Conservation (phyloP, 2,329 filamentous ascomycete species). For the Phyllosticta paracitricarpa region DNA sequence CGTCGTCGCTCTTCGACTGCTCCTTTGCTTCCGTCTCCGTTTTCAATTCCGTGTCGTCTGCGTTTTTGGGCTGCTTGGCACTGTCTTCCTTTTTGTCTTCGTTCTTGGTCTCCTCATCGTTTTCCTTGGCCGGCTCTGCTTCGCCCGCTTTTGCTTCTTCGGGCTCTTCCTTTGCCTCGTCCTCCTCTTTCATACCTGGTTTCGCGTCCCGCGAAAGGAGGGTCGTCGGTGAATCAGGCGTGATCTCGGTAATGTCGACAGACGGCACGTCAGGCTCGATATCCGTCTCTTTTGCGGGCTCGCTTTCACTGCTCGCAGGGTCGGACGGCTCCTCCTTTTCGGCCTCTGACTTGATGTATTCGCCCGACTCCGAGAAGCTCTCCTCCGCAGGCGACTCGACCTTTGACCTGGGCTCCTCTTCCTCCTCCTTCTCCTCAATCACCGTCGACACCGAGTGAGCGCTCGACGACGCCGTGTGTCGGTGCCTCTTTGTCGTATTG, state of each 20-base stretch:
- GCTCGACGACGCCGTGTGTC: slow-evolving; percentile 70
- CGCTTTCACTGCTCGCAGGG: background rate
- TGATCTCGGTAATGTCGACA: background rate
- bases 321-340: slow-evolving; percentile 7
- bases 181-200: background rate
- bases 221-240: background rate
- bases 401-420: slow-evolving; percentile 26
- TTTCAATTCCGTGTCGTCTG: slow-evolving; percentile 13
- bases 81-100: slow-evolving; percentile 11
- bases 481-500: slow-evolving; percentile 73
- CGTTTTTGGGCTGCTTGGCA: slow-evolving; percentile 16
- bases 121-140: slow-evolving; percentile 4
- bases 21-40: background rate
- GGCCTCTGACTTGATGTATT: slow-evolving; percentile 1
- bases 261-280: background rate
- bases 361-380: slow-evolving; percentile 14
- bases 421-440: slow-evolving; percentile 72
- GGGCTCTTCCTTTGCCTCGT: background rate
- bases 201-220: background rate
- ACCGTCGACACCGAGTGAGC: slow-evolving; percentile 67
- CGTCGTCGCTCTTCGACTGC: background rate
- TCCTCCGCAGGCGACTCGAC: slow-evolving; percentile 15
- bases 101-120: slow-evolving; percentile 13
- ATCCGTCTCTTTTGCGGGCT: background rate
- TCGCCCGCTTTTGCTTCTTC: background rate